Percentiles rank a stretch among this genome's conserved stretches.
Conservation (phyloP, 1,139 yeast genomes). For the Zygotorulaspora mrakii region DNA sequence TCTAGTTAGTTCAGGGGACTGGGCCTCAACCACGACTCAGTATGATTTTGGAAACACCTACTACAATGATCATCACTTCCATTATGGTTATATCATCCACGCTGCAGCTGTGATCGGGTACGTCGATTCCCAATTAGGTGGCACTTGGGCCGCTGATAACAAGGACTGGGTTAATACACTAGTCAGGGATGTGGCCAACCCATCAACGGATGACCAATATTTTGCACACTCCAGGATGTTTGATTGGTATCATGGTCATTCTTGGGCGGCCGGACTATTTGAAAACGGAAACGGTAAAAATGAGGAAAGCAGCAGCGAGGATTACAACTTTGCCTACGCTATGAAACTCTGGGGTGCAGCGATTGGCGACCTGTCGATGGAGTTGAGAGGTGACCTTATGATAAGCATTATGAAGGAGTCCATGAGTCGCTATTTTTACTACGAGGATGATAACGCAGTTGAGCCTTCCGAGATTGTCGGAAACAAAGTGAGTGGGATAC, state of each 20-base stretch:
- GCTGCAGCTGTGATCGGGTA: conserved; percentile 74
- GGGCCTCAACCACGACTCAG: conserved; percentile 46
- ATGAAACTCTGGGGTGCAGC: conserved; percentile 79
- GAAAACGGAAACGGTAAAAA: conserved; percentile 71
- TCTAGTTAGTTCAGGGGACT: conserved; percentile 58
- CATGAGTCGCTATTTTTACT: conserved; percentile 59
- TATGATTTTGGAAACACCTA: conserved; percentile 65
- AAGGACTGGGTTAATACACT: conserved; percentile 62
- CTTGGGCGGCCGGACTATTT: conserved; percentile 79
- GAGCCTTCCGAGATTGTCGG: conserved; percentile 55
- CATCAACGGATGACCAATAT: conserved; percentile 52
- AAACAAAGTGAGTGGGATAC: conserved; percentile 72
- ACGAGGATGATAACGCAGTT: conserved; percentile 52
- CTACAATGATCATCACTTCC: conserved; percentile 81
- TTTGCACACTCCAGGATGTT: conserved; percentile 78
- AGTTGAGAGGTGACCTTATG: conserved; percentile 73
- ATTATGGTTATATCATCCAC: conserved; percentile 72
- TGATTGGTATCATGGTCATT: conserved; percentile 80
- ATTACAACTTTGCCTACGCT: conserved; percentile 75
- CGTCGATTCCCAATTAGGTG: conserved; percentile 56
- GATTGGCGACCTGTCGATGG: conserved; percentile 68
- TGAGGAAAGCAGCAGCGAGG: conserved; percentile 79
- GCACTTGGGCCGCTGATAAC: conserved; percentile 63
- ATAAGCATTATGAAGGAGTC: conserved; percentile 60
- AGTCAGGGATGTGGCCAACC: conserved; percentile 76